phyloP scores from a whole-genome alignment of 805 yeast species.

The Yamadazyma olivae region DNA sequence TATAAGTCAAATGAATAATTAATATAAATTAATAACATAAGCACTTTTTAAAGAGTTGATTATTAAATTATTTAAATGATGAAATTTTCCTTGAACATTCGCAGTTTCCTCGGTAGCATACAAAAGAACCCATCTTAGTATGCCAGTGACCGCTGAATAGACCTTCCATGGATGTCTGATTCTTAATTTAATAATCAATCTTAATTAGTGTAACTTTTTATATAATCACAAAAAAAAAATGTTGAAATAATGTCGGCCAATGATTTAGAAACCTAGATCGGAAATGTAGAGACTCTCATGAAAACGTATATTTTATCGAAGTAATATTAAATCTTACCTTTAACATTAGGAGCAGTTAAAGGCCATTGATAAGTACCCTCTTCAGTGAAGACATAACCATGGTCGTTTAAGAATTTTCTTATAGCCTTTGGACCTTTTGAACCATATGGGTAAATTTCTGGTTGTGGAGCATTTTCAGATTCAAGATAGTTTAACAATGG shows the following conservation, averaged over 20 bases:
- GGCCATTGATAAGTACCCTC: constrained; percentile 88
- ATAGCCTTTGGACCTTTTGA: constrained; percentile 81
- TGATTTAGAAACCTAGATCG: not conserved
- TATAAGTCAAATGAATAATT: not conserved
- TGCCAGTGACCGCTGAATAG: constrained; percentile 78
- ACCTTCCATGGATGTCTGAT: constrained; percentile 96
- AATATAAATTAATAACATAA: constrained; percentile 16
- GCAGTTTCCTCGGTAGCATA: constrained; percentile 96
- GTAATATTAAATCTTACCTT: constrained; percentile 24
- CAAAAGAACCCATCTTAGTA: constrained; percentile 80
- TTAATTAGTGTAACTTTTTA: not conserved
- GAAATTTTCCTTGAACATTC: constrained; percentile 79
- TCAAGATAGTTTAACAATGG: constrained; percentile 84
- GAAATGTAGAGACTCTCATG: not conserved
- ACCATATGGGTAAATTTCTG: constrained; percentile 79
- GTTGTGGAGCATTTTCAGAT: constrained; percentile 62
- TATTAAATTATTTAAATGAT: constrained; percentile 46
- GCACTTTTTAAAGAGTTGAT: constrained; percentile 21
- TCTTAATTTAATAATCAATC: constrained; percentile 2
- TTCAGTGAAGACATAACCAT: constrained; percentile 70
- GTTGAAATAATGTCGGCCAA: no score
- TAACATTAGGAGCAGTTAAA: constrained; percentile 51
- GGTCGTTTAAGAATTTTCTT: constrained; percentile 55
- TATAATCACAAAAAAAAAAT: no score
- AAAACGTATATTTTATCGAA: not conserved